These are phyloP conservation scores for Kodamaea derodonti DNA, from an alignment of 1,139 yeast genomes.

Conservation along the genomic window DNA sequence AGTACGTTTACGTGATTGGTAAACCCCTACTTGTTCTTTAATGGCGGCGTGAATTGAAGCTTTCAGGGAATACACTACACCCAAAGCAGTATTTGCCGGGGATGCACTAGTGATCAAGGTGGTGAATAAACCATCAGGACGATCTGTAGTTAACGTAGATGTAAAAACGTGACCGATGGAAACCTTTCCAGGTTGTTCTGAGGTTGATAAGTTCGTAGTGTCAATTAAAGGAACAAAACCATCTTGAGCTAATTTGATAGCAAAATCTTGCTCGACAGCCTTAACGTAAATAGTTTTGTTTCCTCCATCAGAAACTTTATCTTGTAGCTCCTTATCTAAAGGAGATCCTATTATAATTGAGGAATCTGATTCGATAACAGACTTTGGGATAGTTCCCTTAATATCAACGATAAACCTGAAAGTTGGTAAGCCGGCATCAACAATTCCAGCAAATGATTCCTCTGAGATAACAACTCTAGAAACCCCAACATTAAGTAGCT, in stretches of 20 bases:
- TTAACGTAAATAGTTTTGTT: conserved; percentile 40
- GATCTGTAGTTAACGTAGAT: conserved; percentile 68
- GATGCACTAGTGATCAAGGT: conserved; percentile 75
- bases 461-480: conserved; percentile 44
- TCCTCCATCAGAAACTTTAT: conserved; percentile 32
- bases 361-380: conserved; percentile 17
- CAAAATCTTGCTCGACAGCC: conserved; percentile 21
- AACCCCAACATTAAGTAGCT: conserved; percentile 67
- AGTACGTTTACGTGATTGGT: conserved; percentile 83
- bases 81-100: conserved; percentile 57
- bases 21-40: conserved; percentile 80
- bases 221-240: conserved; percentile 50
- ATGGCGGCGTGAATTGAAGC: conserved; percentile 82
- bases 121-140: conserved; percentile 80
- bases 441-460: conserved; percentile 31
- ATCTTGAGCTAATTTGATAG: conserved; percentile 25
- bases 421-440: conserved; percentile 56
- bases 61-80: conserved; percentile 84
- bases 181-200: conserved; percentile 26
- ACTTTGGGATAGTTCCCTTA: conserved; percentile 13
- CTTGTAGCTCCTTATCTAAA: conserved; percentile 17
- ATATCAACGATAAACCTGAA: conserved; percentile 46
- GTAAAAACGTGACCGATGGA: conserved; percentile 52
- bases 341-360: conserved; percentile 20
- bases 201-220: conserved; percentile 40